These are phyloP conservation scores for Cercospora sp. DNA, from an alignment of 2,329 filamentous ascomycete species.

Conservation along the genomic window DNA sequence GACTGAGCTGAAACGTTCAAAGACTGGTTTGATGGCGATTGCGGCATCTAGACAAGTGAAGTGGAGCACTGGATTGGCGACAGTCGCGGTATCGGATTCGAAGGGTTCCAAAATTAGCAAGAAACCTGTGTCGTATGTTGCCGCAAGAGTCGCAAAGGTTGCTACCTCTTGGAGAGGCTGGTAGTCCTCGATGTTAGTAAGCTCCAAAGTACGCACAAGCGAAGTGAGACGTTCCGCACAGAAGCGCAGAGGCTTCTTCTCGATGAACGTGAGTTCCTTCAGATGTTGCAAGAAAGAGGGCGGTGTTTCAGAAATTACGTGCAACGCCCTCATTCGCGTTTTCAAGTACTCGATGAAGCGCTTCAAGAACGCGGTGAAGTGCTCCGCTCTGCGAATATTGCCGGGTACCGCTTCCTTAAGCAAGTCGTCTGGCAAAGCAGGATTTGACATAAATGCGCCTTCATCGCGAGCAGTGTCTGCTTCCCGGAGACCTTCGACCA, in stretches of 20 bases:
- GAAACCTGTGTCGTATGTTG: conserved; percentile 96
- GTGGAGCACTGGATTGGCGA: conserved; percentile 94
- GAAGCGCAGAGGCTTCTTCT: conserved; percentile 90
- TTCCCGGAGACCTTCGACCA: conserved; percentile 86
- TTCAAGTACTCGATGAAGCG: conserved; percentile 94
- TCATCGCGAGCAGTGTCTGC: conserved; percentile 88
- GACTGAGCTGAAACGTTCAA: conserved; percentile 95
- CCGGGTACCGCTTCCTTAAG: conserved; percentile 94
- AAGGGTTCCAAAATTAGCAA: conserved; percentile 95
- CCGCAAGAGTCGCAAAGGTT: conserved; percentile 91
- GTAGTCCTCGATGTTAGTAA: conserved; percentile 97
- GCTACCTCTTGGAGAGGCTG: conserved; percentile 96
- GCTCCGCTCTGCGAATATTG: conserved; percentile 92
- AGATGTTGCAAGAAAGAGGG: conserved; percentile 90
- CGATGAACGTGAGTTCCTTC: conserved; percentile 95
- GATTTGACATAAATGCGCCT: conserved; percentile 96
- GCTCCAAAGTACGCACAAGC: conserved; percentile 87
- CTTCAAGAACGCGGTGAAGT: conserved; percentile 92
- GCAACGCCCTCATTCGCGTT: conserved; percentile 96
- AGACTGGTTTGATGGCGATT: conserved; percentile 96
- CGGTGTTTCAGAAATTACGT: conserved; percentile 96
- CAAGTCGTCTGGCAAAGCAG: conserved; percentile 88
- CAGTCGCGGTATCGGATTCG: conserved; percentile 91
- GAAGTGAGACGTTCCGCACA: conserved; percentile 94
- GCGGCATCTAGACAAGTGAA: conserved; percentile 96